phyloP scores from a whole-genome alignment of 2,329 filamentous ascomycete genomes.

The Leptoxyphium fumago region DNA sequence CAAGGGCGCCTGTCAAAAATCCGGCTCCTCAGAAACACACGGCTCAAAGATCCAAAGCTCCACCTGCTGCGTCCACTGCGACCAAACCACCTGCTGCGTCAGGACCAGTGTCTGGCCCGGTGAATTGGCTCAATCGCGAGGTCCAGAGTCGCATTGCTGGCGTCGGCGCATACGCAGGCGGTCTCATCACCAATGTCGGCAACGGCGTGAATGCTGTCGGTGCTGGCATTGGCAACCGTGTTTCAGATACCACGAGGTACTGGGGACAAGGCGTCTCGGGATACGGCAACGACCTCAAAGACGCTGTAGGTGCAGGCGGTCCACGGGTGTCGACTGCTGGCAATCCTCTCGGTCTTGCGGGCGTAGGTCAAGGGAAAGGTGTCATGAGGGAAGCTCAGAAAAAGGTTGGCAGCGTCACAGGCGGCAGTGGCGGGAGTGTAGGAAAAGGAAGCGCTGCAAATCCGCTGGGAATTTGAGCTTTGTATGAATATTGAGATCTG shows the following conservation, averaged over 20 bases:
- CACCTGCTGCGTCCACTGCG: not conserved
- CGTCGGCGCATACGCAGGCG: slow-evolving; percentile 29
- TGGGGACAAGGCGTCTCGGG: slow-evolving; percentile 35
- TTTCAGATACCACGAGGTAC: slow-evolving; percentile 28
- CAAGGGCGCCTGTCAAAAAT: not conserved
- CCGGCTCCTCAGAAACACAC: not conserved
- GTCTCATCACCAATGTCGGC: slow-evolving; percentile 28
- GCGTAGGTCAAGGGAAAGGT: slow-evolving; percentile 18
- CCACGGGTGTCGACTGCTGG: slow-evolving; percentile 28
- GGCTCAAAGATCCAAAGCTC: not conserved
- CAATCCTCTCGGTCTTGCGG: slow-evolving; percentile 31
- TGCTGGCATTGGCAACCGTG: slow-evolving; percentile 28
- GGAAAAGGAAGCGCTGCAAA: slow-evolving; percentile 25
- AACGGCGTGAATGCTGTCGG: slow-evolving; percentile 33
- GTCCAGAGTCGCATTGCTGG: slow-evolving; percentile 28
- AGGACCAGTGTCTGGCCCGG: slow-evolving; percentile 7
- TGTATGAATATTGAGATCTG: too few relatives aligned
- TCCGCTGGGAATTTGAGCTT: slow-evolving; percentile 25
- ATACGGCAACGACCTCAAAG: slow-evolving; percentile 37
- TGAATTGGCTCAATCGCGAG: slow-evolving; percentile 32
- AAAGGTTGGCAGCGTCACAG: not conserved
- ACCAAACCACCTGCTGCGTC: slow-evolving; percentile 2
- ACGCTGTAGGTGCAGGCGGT: slow-evolving; percentile 30
- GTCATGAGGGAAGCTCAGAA: not conserved
- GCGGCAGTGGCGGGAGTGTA: slow-evolving; percentile 9